Evolutionary conservation across 768 basidiomycete genomes (phyloP).

Genomic region (Scleroderma bovista): DNA sequence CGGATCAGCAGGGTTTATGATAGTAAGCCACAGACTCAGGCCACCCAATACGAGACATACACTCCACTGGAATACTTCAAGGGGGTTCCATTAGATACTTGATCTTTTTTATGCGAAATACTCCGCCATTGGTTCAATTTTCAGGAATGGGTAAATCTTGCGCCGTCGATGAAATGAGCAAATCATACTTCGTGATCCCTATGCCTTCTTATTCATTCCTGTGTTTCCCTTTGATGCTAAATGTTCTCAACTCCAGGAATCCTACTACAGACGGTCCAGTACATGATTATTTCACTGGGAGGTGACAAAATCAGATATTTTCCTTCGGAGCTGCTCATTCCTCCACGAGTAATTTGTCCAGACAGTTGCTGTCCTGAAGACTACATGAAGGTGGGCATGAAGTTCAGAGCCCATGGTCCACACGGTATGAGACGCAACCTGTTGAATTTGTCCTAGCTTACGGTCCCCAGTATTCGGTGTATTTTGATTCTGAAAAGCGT

Average conservation of each 20-base stretch:
- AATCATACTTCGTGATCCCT: slow-evolving; percentile 2
- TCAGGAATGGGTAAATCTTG: slow-evolving; percentile 6
- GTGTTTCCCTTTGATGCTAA: not conserved
- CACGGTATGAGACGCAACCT: too few relatives aligned
- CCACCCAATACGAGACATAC: too few relatives aligned
- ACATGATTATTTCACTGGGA: not conserved
- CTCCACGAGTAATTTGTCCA: not conserved
- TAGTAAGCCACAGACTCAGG: too few relatives aligned
- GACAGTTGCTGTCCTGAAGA: not conserved
- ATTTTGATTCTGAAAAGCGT: too few relatives aligned
- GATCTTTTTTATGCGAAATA: not conserved
- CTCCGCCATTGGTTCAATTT: not conserved
- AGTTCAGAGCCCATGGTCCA: not conserved
- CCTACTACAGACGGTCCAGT: not conserved
- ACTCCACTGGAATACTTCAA: too few relatives aligned
- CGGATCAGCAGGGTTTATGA: too few relatives aligned
- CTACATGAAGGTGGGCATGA: slow-evolving; percentile 2
- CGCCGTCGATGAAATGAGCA: slow-evolving; percentile 3
- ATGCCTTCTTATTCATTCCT: not conserved
- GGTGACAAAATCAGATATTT: not conserved
- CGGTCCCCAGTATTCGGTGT: too few relatives aligned
- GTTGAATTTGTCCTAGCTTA: too few relatives aligned
- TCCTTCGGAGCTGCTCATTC: not conserved
- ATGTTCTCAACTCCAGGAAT: not conserved
- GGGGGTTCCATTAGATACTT: too few relatives aligned